Base-by-base conservation (phyloP, 1,284 basidiomycete genomes). In the Leccinum griseonigrum region DNA sequence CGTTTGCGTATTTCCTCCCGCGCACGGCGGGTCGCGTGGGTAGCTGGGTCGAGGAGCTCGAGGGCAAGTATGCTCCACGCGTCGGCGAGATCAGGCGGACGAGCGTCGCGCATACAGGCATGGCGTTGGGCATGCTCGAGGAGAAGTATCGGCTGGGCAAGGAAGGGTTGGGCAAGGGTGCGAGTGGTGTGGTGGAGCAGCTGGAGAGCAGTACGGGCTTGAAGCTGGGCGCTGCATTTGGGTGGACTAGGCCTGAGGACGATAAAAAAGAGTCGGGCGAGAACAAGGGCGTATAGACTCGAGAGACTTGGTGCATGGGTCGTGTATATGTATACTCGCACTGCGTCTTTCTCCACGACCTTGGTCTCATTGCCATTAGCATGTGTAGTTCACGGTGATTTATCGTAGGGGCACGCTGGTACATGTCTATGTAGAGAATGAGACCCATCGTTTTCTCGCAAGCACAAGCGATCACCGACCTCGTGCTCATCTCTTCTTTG, bases 1-100 rank as follows among this genome's bases (percentile, higher is more conserved):
- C 92, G 38, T 77, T 87, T 61, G 79, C 85, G 63, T 87, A 94
- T 75, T 94, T 94, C 84, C 83, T 95, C 40, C 93, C 94, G 7
- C 81, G 87, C 71, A 92, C 92, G 6, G 83, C 89, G 3, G 71
- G 78, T 61, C 94, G 94, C 71, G 75, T 95, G 64, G 80, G 83
- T 13, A 73, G 69, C 1, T 94, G 92, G 78, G 71, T 87, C 54
- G 82, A 83, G 48, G 80, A 80, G n/a, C 78, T 94, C 57, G 94
- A 95, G 76, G 85, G 88, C 46, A 75, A 75, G 8, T 85, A 92
- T 71, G 76, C 85, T 64, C 94, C 94, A 5, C 76, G 78, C 1
- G 68, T 92, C 16, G 86, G 91, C 1, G 78, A 87, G 65, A 84
- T 85, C 64, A 90, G 94, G 70, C 86, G 84, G 57, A 81, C 85